Percentiles rank a stretch among this genome's conserved stretches.
Evolutionary conservation across 805 yeast genomes (phyloP).

Genomic region (Wickerhamomyces bisporus): DNA sequence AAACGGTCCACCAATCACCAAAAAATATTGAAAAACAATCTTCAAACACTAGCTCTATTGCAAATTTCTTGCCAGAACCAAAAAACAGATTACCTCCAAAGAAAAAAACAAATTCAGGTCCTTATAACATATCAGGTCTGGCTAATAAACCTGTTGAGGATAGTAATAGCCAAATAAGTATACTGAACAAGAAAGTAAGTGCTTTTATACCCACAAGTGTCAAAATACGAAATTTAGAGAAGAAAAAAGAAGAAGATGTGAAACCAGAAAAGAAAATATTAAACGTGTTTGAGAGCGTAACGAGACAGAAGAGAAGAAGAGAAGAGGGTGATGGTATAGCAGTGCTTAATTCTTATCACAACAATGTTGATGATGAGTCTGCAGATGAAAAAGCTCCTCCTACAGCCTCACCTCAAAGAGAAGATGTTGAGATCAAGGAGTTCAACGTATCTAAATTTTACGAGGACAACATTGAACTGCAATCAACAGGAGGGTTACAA

Average conservation of each 20-base stretch:
- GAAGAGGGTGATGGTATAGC: background rate
- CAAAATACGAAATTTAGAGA: background rate
- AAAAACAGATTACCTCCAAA: conserved; percentile 10
- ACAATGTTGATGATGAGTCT: background rate
- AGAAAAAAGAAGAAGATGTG: background rate
- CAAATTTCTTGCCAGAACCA: conserved; percentile 22
- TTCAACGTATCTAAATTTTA: conserved; percentile 20
- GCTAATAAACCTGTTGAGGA: background rate
- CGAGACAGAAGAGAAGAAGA: background rate
- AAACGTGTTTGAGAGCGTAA: background rate
- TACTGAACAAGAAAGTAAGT: conserved; percentile 10
- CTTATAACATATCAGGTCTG: too few species aligned
- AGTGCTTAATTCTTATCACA: background rate
- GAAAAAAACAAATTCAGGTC: too few species aligned
- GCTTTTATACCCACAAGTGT: conserved; percentile 2
- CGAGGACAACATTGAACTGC: conserved; percentile 17
- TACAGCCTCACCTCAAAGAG: too few species aligned
- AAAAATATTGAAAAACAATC: background rate
- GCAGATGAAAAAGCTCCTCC: conserved; percentile 5
- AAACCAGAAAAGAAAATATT: background rate
- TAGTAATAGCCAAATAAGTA: background rate
- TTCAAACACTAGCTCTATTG: conserved; percentile 11
- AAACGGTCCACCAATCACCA: background rate
- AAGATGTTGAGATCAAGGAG: conserved; percentile 11
- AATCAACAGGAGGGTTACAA: conserved; percentile 16